Evolutionary conservation across 371 early-diverging fungal species (phyloP), one percentile per base, ranked within the genome.

Genomic region (Circinella minor): DNA sequence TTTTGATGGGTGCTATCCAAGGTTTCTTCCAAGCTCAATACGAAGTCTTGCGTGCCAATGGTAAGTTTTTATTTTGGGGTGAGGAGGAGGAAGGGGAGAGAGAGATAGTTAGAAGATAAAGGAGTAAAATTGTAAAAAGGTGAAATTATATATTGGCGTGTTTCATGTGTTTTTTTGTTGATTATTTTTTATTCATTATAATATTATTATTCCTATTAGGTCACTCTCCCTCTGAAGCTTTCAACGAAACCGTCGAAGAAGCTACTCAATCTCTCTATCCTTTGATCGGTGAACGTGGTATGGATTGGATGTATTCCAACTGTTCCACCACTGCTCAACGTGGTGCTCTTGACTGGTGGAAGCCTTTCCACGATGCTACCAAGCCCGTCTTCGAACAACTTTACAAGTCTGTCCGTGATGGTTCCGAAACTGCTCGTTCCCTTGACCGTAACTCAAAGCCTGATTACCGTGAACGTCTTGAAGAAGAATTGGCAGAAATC

Each of bases 191-290:
- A 43, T 43, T 43, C 43, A 43, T 43, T 6, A 43, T 43, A 11
- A 43, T 1, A 9, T 43, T 43, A 6, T 43, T 43, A 43, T 43
- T 43, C 43, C 43, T 11, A 43, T 9, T 59, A 71, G 75, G 92
- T 69, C 98, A 98, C 91, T 88, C 94, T 48, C 98, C 98, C 66
- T 96, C 96, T 39, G 98, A 98, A 86, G 98, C 98, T 15, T 98
- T 96, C 90, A 98, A 98, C 86, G 98, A 98, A 85, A 98, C 98
- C 72, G 98, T 98, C 74, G 98, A 98, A 88, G 98, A 98, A 84
- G 98, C 97, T 66, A 98, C 98, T 14, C 97, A 98, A 84, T 96
- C 96, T 60, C 90, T 98, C 57, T 96, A 96, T 83, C 98, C 98
- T 55, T 89, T 98, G 80, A 94, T 98, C 75, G 96, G 96, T 79